Conservation (phyloP, 2,329 filamentous ascomycete genomes). For the Leptographium radiaticola region DNA sequence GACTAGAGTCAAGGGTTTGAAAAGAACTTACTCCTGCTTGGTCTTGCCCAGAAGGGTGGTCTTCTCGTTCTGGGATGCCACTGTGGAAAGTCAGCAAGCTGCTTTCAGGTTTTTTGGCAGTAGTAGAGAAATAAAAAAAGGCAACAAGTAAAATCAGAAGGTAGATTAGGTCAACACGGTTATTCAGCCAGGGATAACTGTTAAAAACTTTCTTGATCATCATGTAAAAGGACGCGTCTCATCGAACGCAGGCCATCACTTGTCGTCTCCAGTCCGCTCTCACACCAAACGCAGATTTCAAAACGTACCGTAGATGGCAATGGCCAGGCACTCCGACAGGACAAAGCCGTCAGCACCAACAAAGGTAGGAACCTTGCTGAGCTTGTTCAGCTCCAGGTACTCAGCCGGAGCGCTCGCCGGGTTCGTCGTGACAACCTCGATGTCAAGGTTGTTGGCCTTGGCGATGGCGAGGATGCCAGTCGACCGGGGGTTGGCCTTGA, state of each 20-base stretch:
- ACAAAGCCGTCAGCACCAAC: conserved; percentile 82
- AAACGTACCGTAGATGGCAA: conserved; percentile 91
- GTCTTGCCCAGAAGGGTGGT: conserved; percentile 98
- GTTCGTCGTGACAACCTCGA: conserved; percentile 69
- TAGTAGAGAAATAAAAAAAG: conserved; percentile 12
- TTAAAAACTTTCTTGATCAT: conserved; percentile 65
- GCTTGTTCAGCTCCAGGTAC: conserved; percentile 74
- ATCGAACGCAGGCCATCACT: too few relatives aligned
- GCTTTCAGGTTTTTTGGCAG: not conserved
- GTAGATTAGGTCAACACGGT: conserved; percentile 79
- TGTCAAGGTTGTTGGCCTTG: conserved; percentile 91
- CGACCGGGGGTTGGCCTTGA: conserved; percentile 77
- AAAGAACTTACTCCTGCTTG: conserved; percentile 77
- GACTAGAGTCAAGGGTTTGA: not conserved
- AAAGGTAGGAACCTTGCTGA: conserved; percentile 88
- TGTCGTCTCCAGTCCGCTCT: not conserved
- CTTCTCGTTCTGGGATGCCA: conserved; percentile 99
- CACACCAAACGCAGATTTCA: not conserved
- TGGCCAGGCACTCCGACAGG: conserved; percentile 82
- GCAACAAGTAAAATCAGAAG: conserved; percentile 51
- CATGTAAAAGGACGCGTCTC: conserved; percentile 21
- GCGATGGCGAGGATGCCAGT: conserved; percentile 82
- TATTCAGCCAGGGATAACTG: conserved; percentile 99
- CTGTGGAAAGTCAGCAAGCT: conserved; percentile 32
- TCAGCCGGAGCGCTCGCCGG: conserved; percentile 54